A percentile compares a stretch with the other conserved stretches of the same genome.
These are phyloP conservation scores for Stephanodiscus triporus DNA, from an alignment of 108 stramenopile species.

Conservation along the genomic window DNA sequence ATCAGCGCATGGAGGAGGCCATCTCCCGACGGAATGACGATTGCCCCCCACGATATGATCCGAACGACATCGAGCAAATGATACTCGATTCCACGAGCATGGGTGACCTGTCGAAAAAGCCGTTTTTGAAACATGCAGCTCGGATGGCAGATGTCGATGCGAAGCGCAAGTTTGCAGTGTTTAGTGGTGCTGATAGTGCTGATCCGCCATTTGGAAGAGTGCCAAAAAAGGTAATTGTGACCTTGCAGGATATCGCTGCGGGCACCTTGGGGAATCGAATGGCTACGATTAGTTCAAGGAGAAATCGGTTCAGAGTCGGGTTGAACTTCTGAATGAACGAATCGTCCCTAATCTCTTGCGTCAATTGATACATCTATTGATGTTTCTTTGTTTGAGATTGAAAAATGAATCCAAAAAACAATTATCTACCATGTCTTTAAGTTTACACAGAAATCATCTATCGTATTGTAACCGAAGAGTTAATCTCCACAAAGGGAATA, in stretches of 20 bases:
- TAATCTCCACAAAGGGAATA: no score
- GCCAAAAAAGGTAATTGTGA: constrained; percentile 49
- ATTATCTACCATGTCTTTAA: no score
- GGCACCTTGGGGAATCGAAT: constrained; percentile 26
- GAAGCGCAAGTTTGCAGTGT: constrained; percentile 76
- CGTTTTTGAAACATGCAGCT: constrained; percentile 60
- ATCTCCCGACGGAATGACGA: constrained; percentile 60
- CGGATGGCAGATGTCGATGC: constrained; percentile 67
- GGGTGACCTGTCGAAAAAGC: constrained; percentile 63
- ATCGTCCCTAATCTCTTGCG: neutral
- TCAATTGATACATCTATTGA: no score
- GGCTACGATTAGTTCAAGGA: constrained; percentile 18
- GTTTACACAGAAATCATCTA: no score
- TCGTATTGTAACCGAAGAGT: no score
- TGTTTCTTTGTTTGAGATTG: no score
- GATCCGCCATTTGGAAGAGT: constrained; percentile 81
- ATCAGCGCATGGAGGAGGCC: constrained; percentile 86
- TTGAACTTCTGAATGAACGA: constrained; percentile 8
- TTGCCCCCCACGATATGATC: constrained; percentile 21
- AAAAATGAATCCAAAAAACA: no score
- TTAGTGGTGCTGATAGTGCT: constrained; percentile 67
- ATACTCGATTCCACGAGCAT: constrained; percentile 58
- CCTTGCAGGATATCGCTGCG: constrained; percentile 24
- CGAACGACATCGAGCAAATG: constrained; percentile 49
- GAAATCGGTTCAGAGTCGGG: constrained; percentile 22